Percentiles rank a stretch among this genome's conserved stretches.
phyloP scores from a whole-genome alignment of 805 yeast species.

The Candida dajiaensis region DNA sequence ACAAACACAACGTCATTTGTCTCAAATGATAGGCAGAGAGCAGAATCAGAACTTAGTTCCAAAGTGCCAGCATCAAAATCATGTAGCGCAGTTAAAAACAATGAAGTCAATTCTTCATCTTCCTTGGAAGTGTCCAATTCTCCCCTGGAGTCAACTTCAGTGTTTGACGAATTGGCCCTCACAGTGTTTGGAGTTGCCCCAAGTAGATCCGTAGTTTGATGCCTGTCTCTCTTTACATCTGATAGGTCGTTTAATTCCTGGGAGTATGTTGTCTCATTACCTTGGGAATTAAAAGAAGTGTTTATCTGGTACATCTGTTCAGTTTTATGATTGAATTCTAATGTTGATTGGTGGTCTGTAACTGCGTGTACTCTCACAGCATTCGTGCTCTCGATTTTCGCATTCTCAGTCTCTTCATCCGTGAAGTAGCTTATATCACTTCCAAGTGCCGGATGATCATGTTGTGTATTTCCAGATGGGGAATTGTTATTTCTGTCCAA shows the following conservation, averaged over 20 bases:
- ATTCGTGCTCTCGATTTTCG: slow-evolving; percentile 1
- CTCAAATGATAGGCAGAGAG: slow-evolving; percentile 68
- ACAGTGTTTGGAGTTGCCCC: not conserved
- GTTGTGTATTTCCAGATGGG: not conserved
- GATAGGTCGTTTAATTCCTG: slow-evolving; percentile 33
- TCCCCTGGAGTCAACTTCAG: not conserved
- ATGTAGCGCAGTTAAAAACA: slow-evolving; percentile 54
- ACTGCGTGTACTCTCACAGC: slow-evolving; percentile 1
- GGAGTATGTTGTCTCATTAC: slow-evolving; percentile 16
- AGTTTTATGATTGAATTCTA: not conserved
- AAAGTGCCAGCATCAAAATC: slow-evolving; percentile 52
- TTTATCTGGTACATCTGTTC: not conserved
- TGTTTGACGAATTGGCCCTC: not conserved
- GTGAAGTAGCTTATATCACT: not conserved
- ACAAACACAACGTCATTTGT: slow-evolving; percentile 70
- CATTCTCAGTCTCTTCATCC: not conserved
- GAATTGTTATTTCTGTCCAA: not conserved
- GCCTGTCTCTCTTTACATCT: slow-evolving; percentile 58
- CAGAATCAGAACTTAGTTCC: slow-evolving; percentile 59
- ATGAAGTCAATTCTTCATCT: slow-evolving; percentile 42
- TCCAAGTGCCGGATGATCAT: not conserved
- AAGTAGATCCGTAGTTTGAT: slow-evolving; percentile 45
- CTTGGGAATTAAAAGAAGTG: slow-evolving; percentile 10
- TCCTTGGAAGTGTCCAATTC: slow-evolving; percentile 1
- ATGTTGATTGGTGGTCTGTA: slow-evolving; percentile 1